phyloP scores from a whole-genome alignment of 495 filamentous ascomycete genomes.

The Lasiosphaeria hispida region DNA sequence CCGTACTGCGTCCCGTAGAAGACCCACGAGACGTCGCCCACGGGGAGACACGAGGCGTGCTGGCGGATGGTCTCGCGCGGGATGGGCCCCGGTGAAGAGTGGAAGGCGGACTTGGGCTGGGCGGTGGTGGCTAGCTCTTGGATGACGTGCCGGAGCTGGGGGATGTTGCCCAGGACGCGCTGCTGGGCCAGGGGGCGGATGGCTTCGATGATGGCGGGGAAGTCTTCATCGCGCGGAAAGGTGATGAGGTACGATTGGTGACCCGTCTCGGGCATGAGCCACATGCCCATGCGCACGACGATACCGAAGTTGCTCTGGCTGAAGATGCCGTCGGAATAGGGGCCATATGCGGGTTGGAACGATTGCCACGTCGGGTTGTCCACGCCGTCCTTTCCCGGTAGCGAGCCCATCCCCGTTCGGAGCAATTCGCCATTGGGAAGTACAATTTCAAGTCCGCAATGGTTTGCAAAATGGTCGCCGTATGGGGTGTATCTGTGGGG shows the following conservation, averaged over 20 bases:
- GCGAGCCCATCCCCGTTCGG: slow-evolving; percentile 58
- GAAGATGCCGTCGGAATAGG: slow-evolving; percentile 55
- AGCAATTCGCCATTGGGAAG: slow-evolving; percentile 53
- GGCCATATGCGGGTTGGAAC: slow-evolving; percentile 55
- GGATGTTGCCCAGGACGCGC: slow-evolving; percentile 52
- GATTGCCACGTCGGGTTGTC: slow-evolving; percentile 47
- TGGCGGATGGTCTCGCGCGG: slow-evolving; percentile 35
- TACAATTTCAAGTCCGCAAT: slow-evolving; percentile 56
- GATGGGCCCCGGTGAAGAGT: slow-evolving; percentile 25
- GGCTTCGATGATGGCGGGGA: slow-evolving; percentile 50
- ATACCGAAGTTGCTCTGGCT: slow-evolving; percentile 56
- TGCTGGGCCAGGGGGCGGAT: slow-evolving; percentile 48
- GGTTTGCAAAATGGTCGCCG: slow-evolving; percentile 51
- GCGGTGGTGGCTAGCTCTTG: slow-evolving; percentile 46
- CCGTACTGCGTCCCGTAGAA: slow-evolving; percentile 57
- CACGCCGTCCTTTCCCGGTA: slow-evolving; percentile 38
- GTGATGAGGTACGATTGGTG: slow-evolving; percentile 52
- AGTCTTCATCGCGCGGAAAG: slow-evolving; percentile 48
- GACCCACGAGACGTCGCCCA: slow-evolving; percentile 46
- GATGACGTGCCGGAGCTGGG: slow-evolving; percentile 47
- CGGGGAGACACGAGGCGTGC: slow-evolving; percentile 27
- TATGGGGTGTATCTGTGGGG: slow-evolving; percentile 9
- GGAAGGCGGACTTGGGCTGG: slow-evolving; percentile 32
- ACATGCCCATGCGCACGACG: slow-evolving; percentile 55
- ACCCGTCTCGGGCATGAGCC: slow-evolving; percentile 47